A percentile compares a stretch with the other conserved stretches of the same genome.
Conservation (phyloP, 352 stramenopile genomes). For the Pseudoperonospora humuli region DNA sequence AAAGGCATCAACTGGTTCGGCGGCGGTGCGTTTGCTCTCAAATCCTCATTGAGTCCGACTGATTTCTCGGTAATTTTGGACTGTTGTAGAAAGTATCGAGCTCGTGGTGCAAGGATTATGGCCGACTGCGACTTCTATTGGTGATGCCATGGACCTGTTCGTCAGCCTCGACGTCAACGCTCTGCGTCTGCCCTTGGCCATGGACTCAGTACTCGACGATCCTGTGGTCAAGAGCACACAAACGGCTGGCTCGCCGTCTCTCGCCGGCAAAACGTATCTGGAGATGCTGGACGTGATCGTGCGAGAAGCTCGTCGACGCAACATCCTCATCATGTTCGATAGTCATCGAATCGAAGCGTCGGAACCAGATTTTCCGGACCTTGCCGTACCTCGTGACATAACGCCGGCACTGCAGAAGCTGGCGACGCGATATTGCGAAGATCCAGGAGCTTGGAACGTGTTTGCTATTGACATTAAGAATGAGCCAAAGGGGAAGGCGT, state of each 20-base stretch:
- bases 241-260: slow-evolving; percentile 28
- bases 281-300: slow-evolving; percentile 54
- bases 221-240: slow-evolving; percentile 36
- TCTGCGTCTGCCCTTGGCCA: slow-evolving; percentile 52
- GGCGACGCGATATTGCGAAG: slow-evolving; percentile 52
- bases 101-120: slow-evolving; percentile 52
- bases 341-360: slow-evolving; percentile 51
- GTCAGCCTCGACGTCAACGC: slow-evolving; percentile 46
- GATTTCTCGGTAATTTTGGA: too few species aligned
- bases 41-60: too few species aligned
- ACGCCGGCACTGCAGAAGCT: slow-evolving; percentile 44
- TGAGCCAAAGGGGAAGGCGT: slow-evolving; percentile 58
- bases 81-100: slow-evolving; percentile 47
- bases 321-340: slow-evolving; percentile 66
- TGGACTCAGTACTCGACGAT: slow-evolving; percentile 53
- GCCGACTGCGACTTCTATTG: slow-evolving; percentile 54
- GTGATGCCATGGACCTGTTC: slow-evolving; percentile 41
- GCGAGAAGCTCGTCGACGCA: slow-evolving; percentile 43
- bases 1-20: slow-evolving; percentile 76
- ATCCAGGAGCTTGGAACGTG: slow-evolving; percentile 61
- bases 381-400: slow-evolving; percentile 46
- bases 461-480: slow-evolving; percentile 76
- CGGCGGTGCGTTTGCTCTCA: slow-evolving; percentile 23
- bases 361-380: slow-evolving; percentile 51
- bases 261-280: slow-evolving; percentile 51